A percentile compares a stretch with the other conserved stretches of the same genome.
Conservation (phyloP, 495 filamentous ascomycete species). For the Extremus antarcticus region DNA sequence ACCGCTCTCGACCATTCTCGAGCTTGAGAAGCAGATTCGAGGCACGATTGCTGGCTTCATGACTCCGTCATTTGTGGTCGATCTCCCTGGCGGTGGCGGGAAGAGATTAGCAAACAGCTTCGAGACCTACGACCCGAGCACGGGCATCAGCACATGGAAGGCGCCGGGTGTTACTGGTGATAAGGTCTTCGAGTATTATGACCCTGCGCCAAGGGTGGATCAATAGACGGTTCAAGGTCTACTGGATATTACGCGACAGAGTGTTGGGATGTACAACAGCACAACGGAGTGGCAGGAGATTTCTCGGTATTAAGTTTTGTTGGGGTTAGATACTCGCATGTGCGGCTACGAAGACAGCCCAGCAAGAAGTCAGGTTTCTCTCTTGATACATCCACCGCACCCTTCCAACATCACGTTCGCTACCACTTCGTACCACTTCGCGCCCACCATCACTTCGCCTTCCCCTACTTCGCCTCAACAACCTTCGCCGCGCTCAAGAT, state of each 20-base stretch:
- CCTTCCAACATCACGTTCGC: neutral
- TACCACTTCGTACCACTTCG: neutral
- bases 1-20: slow-evolving; percentile 44
- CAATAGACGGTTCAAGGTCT: neutral
- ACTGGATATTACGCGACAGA: too few relatives aligned
- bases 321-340: too few relatives aligned
- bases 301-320: too few relatives aligned
- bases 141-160: slow-evolving; percentile 41
- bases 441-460: neutral
- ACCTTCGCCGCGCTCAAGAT: slow-evolving; percentile 10
- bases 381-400: too few relatives aligned
- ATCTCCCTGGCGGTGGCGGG: slow-evolving; percentile 50
- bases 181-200: slow-evolving; percentile 46
- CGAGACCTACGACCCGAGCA: slow-evolving; percentile 39
- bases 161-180: slow-evolving; percentile 42
- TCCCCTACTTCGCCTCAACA: neutral
- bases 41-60: slow-evolving; percentile 50
- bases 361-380: too few relatives aligned
- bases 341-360: too few relatives aligned
- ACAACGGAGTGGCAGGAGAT: too few relatives aligned
- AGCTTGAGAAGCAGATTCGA: slow-evolving; percentile 42
- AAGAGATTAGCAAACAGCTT: slow-evolving; percentile 45
- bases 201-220: slow-evolving; percentile 27
- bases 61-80: slow-evolving; percentile 49
- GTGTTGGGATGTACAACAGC: too few relatives aligned